These are phyloP conservation scores for Fraxinus cuspidata DNA, from an alignment of 257 asterid genomes.

Conservation along the genomic window DNA sequence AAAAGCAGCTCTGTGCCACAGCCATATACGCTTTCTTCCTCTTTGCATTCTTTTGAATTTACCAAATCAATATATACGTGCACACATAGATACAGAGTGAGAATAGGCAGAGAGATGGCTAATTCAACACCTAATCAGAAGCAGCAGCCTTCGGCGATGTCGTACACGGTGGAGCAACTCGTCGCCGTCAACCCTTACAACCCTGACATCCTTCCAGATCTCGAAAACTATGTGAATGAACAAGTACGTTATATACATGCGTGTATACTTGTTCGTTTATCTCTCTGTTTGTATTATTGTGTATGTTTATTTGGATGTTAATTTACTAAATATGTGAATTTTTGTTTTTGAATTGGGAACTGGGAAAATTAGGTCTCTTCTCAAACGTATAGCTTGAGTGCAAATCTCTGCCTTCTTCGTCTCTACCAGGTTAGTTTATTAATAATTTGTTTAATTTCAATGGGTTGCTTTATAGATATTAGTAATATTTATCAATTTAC, in stretches of 20 bases:
- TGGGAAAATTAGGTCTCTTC: conserved; percentile 59
- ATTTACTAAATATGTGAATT: background rate
- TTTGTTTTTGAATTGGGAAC: background rate
- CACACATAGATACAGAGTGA: too few relatives aligned
- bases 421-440: conserved; percentile 66
- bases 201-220: conserved; percentile 93
- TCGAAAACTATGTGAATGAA: conserved; percentile 80
- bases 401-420: conserved; percentile 93
- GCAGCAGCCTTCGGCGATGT: conserved; percentile 46
- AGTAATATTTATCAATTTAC: background rate
- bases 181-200: conserved; percentile 94
- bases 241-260: conserved; percentile 33
- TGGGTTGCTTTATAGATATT: background rate
- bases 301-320: background rate
- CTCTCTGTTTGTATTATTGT: background rate
- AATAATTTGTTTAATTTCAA: background rate
- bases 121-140: conserved; percentile 39
- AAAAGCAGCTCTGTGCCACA: conserved; percentile 10
- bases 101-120: conserved; percentile 54
- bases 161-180: conserved; percentile 85
- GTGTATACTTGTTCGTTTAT: background rate
- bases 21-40: background rate
- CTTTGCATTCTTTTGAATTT: background rate
- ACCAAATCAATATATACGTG: background rate
- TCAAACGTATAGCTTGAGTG: conserved; percentile 84